These are phyloP conservation scores for Mucor plumbeus DNA, from an alignment of 371 early-diverging fungal genomes.

Conservation along the genomic window DNA sequence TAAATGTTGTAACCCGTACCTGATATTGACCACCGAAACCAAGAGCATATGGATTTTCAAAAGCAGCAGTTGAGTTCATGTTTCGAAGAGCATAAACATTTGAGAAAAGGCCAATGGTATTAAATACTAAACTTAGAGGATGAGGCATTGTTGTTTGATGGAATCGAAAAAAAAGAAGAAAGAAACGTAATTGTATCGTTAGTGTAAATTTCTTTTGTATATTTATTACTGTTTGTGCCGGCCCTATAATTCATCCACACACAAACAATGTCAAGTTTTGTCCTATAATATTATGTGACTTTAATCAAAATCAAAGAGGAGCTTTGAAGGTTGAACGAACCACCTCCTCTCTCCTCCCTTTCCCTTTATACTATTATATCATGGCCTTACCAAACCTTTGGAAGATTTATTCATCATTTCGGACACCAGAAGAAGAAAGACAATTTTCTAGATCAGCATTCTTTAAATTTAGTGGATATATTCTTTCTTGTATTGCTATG, in stretches of 20 bases:
- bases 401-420: conserved; percentile 75
- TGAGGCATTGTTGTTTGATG: conserved; percentile 8
- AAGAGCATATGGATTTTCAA: conserved; percentile 43
- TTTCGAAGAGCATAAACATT: conserved; percentile 36
- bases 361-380: not conserved
- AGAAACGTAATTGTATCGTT: conserved; percentile 8
- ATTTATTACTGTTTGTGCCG: not conserved
- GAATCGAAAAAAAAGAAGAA: conserved; percentile 16
- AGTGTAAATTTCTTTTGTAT: not conserved
- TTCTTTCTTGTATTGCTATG: conserved; percentile 72
- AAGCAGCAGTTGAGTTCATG: conserved; percentile 30
- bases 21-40: conserved; percentile 56
- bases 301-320: not conserved
- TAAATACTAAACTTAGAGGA: conserved; percentile 29
- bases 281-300: not conserved
- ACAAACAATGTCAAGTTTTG: not conserved
- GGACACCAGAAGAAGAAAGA: conserved; percentile 80
- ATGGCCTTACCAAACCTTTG: conserved; percentile 76
- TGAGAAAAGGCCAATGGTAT: conserved; percentile 36
- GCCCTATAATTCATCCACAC: conserved; percentile 6
- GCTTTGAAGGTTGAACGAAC: not conserved
- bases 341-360: not conserved
- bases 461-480: conserved; percentile 78
- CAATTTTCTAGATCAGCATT: conserved; percentile 77
- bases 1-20: conserved; percentile 23